These are phyloP conservation scores for Verticillium dahliae DNA, from an alignment of 2,329 filamentous ascomycete genomes.

Conservation along the genomic window DNA sequence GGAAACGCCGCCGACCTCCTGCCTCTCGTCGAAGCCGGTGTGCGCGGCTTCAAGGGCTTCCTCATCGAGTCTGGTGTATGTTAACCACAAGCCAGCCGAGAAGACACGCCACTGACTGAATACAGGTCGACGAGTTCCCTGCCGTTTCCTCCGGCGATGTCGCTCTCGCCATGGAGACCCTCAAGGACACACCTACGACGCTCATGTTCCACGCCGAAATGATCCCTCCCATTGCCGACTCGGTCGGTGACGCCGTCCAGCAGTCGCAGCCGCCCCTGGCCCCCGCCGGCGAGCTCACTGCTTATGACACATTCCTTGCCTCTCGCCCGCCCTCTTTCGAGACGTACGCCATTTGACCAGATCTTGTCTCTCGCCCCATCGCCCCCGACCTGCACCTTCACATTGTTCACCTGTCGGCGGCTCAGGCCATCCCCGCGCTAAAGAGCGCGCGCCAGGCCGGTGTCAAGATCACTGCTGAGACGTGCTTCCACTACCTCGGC, in stretches of 20 bases:
- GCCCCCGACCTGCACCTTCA: slow-evolving; percentile 82
- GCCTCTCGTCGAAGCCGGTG: slow-evolving; percentile 75
- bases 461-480: slow-evolving; percentile 86
- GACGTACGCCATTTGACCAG: slow-evolving; percentile 83
- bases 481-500: slow-evolving; percentile 91
- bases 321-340: slow-evolving; percentile 87
- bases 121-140: slow-evolving; percentile 87
- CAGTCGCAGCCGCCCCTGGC: slow-evolving; percentile 61
- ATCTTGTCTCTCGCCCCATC: slow-evolving; percentile 73
- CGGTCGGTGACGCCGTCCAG: slow-evolving; percentile 72
- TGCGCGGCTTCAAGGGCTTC: slow-evolving; percentile 96
- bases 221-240: slow-evolving; percentile 79
- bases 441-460: slow-evolving; percentile 65
- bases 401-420: slow-evolving; percentile 89
- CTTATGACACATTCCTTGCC: slow-evolving; percentile 85
- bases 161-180: slow-evolving; percentile 67
- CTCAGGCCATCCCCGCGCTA: slow-evolving; percentile 77
- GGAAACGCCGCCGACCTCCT: slow-evolving; percentile 78
- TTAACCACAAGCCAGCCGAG: not conserved
- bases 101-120: slow-evolving; percentile 2
- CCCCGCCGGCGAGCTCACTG: slow-evolving; percentile 64
- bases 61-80: slow-evolving; percentile 91
- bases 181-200: slow-evolving; percentile 77
- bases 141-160: slow-evolving; percentile 80
- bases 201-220: slow-evolving; percentile 99